Conservation (phyloP, 768 basidiomycete species). For the Calvatia gigantea region DNA sequence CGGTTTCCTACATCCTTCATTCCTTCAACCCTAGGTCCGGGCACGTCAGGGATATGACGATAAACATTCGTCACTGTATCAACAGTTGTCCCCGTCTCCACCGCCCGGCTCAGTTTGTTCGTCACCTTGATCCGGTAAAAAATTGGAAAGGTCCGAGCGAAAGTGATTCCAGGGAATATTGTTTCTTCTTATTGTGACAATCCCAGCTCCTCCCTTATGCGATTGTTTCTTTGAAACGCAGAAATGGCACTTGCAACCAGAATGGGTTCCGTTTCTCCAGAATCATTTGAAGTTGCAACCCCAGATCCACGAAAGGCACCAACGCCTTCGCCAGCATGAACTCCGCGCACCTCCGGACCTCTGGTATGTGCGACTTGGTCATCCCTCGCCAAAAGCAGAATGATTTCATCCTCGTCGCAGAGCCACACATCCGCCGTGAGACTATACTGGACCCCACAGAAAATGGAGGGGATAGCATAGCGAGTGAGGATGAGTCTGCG, state of each 20-base stretch:
- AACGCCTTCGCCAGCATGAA: not conserved
- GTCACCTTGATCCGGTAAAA: slow-evolving; percentile 6
- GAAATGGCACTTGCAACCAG: slow-evolving; percentile 1
- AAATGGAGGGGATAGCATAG: slow-evolving; percentile 1
- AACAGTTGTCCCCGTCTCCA: not conserved
- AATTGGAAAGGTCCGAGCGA: not conserved
- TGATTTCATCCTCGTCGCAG: slow-evolving; percentile 4
- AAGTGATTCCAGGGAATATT: not conserved
- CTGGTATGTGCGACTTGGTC: not conserved
- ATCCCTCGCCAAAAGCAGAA: not conserved
- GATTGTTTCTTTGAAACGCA: not conserved
- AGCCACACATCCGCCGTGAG: not conserved
- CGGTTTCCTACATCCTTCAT: slow-evolving; percentile 4
- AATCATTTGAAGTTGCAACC: not conserved
- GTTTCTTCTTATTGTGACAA: not conserved
- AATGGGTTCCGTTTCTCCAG: not conserved
- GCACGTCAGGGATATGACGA: slow-evolving; percentile 1
- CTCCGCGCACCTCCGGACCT: not conserved
- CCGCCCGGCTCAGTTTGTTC: not conserved
- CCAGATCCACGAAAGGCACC: too few relatives aligned
- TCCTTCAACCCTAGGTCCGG: not conserved
- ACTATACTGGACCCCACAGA: not conserved
- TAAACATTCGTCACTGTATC: not conserved
- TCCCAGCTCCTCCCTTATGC: not conserved
- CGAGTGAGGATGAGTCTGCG: slow-evolving; percentile 6